Evolutionary conservation across 768 basidiomycete genomes (phyloP).

Genomic region (Clitopilus hobsonii): DNA sequence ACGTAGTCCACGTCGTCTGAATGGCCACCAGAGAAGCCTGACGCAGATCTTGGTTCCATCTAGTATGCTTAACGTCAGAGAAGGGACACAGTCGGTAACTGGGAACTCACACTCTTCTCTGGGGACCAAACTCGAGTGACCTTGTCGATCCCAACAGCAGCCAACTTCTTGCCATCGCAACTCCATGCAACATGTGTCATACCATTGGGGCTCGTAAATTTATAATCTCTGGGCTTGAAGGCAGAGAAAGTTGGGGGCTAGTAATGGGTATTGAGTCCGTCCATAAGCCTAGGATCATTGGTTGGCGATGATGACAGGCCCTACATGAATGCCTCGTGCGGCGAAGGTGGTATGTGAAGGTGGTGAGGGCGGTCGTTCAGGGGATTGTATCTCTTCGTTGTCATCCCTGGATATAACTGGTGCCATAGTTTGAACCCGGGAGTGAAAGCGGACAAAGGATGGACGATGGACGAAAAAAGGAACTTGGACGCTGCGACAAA

Average conservation of each 20-base stretch:
- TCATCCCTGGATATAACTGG: slow-evolving; percentile 37
- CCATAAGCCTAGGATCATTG: slow-evolving; percentile 11
- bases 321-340: slow-evolving; percentile 71
- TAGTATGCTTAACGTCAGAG: slow-evolving; percentile 18
- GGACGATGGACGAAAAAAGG: no score
- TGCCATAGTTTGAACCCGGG: slow-evolving; percentile 8
- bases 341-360: slow-evolving; percentile 69
- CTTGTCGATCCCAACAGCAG: slow-evolving; percentile 81
- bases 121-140: slow-evolving; percentile 70
- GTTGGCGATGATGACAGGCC: slow-evolving; percentile 20
- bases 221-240: slow-evolving; percentile 73
- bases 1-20: slow-evolving; percentile 78
- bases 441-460: background rate
- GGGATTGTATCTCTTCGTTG: slow-evolving; percentile 51
- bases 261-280: slow-evolving; percentile 6
- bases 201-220: slow-evolving; percentile 55
- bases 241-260: slow-evolving; percentile 79
- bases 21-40: slow-evolving; percentile 65
- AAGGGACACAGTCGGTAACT: background rate
- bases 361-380: slow-evolving; percentile 64
- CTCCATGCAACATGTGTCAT: slow-evolving; percentile 83
- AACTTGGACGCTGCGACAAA: no score
- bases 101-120: slow-evolving; percentile 62
- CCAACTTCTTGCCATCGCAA: slow-evolving; percentile 77
- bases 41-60: slow-evolving; percentile 70